Percentiles rank a stretch among this genome's conserved stretches.
These are phyloP conservation scores for Alternaria burnsii DNA, from an alignment of 2,329 filamentous ascomycete species.

Conservation along the genomic window DNA sequence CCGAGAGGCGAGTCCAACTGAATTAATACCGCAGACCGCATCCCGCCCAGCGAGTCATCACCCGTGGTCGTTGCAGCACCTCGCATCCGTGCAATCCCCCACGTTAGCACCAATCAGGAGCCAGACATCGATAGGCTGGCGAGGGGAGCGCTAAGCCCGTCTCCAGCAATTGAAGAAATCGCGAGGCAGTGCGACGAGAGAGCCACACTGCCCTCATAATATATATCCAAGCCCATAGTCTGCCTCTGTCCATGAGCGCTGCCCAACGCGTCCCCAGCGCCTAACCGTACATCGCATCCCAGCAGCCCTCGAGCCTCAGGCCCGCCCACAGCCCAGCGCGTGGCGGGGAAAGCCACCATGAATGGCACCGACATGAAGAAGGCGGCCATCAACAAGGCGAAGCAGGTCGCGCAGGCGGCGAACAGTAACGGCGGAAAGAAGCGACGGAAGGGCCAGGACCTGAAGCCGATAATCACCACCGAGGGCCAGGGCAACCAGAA, in stretches of 20 bases:
- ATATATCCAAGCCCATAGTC: slow-evolving; percentile 7
- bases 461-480: slow-evolving; percentile 80
- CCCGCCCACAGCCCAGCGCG: slow-evolving; percentile 31
- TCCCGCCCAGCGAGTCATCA: slow-evolving; percentile 7
- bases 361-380: slow-evolving; percentile 71
- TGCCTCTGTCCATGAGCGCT: slow-evolving; percentile 38
- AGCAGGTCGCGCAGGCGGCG: slow-evolving; percentile 68
- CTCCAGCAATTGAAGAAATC: slow-evolving; percentile 48
- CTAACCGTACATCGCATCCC: slow-evolving; percentile 32
- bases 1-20: slow-evolving; percentile 1
- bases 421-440: slow-evolving; percentile 71
- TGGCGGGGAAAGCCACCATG: slow-evolving; percentile 59
- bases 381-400: slow-evolving; percentile 71
- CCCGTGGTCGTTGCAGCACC: slow-evolving; percentile 25
- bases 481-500: slow-evolving; percentile 62
- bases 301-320: slow-evolving; percentile 19
- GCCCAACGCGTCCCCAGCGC: slow-evolving; percentile 39
- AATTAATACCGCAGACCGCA: slow-evolving; percentile 10
- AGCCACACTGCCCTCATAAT: slow-evolving; percentile 21
- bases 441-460: slow-evolving; percentile 73
- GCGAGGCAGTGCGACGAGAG: slow-evolving; percentile 35
- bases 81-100: slow-evolving; percentile 25
- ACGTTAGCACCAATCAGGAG: slow-evolving; percentile 40
- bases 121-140: slow-evolving; percentile 35
- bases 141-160: slow-evolving; percentile 48